phyloP scores from a whole-genome alignment of 192 early-diverging fungal species.

The Polychytrium aggregatum region DNA sequence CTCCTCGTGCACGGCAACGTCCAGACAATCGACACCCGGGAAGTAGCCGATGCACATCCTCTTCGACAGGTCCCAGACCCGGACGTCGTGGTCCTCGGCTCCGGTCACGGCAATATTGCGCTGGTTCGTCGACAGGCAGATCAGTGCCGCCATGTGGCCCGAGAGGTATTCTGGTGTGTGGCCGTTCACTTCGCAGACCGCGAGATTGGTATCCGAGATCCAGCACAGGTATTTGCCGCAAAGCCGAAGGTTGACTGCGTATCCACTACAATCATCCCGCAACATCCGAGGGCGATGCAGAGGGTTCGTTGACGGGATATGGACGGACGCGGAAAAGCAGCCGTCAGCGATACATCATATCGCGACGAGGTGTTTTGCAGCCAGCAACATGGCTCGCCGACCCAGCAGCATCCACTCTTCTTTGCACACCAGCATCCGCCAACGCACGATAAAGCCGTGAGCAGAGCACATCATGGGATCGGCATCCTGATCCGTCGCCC shows the following conservation, averaged over 20 bases:
- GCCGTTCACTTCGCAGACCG: constrained; percentile 14
- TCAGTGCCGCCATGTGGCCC: constrained; percentile 15
- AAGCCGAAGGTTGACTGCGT: constrained; percentile 23
- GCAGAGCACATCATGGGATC: no score
- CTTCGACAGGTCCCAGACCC: constrained; percentile 15
- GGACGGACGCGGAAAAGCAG: no score
- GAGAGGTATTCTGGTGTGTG: constrained; percentile 9
- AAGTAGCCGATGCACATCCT: constrained; percentile 7
- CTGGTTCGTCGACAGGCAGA: constrained; percentile 16
- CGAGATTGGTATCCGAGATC: constrained; percentile 10
- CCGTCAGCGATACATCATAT: no score
- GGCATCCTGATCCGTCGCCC: no score
- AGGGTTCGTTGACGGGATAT: no score
- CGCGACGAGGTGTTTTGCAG: no score
- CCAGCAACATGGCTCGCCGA: no score
- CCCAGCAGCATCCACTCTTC: no score
- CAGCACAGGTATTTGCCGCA: constrained; percentile 19
- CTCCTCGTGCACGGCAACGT: constrained; percentile 16
- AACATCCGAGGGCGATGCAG: no score
- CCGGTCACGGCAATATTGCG: constrained; percentile 18
- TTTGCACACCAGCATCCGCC: no score
- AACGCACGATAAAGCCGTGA: no score
- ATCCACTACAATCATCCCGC: no score
- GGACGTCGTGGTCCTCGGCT: constrained; percentile 14
- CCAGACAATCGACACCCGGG: constrained; percentile 12